phyloP scores from a whole-genome alignment of 805 yeast genomes.

The Myxozyma kluyveri region DNA sequence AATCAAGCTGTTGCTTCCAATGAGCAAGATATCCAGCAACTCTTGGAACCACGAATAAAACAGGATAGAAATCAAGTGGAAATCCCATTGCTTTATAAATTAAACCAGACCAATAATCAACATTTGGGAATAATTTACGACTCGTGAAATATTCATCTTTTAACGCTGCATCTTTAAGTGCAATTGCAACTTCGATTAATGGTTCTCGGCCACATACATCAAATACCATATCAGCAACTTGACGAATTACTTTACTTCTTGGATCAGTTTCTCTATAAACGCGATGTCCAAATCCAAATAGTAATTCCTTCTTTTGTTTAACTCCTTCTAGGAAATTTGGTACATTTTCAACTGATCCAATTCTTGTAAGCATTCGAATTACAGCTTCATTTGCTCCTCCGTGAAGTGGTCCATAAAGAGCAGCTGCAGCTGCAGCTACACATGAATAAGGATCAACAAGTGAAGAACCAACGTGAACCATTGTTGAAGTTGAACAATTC shows the following conservation, averaged over 20 bases:
- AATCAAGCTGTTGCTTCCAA: constrained; percentile 29
- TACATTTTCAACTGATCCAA: constrained; percentile 26
- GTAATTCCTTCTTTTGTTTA: constrained; percentile 25
- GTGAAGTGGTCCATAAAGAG: constrained; percentile 29
- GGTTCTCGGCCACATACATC: constrained; percentile 29
- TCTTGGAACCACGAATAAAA: constrained; percentile 28
- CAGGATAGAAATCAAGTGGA: constrained; percentile 29
- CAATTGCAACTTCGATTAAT: constrained; percentile 26
- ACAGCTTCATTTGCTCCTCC: constrained; percentile 31
- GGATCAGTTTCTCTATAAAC: constrained; percentile 30
- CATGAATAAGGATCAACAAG: constrained; percentile 29
- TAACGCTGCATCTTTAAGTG: constrained; percentile 27
- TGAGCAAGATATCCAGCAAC: constrained; percentile 29
- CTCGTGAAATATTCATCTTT: constrained; percentile 26
- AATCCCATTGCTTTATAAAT: constrained; percentile 30
- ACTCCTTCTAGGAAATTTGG: constrained; percentile 22
- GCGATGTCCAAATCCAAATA: constrained; percentile 28
- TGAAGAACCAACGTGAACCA: constrained; percentile 30
- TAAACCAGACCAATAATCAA: constrained; percentile 30
- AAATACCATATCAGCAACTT: constrained; percentile 29
- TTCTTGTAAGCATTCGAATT: constrained; percentile 26
- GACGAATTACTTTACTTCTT: constrained; percentile 24
- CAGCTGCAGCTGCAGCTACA: constrained; percentile 25
- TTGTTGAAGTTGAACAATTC: constrained; percentile 29
- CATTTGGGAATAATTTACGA: constrained; percentile 27